Evolutionary conservation across 768 basidiomycete species (phyloP), one percentile per base, ranked within the genome.

Genomic region (Trametes cinnabarina): DNA sequence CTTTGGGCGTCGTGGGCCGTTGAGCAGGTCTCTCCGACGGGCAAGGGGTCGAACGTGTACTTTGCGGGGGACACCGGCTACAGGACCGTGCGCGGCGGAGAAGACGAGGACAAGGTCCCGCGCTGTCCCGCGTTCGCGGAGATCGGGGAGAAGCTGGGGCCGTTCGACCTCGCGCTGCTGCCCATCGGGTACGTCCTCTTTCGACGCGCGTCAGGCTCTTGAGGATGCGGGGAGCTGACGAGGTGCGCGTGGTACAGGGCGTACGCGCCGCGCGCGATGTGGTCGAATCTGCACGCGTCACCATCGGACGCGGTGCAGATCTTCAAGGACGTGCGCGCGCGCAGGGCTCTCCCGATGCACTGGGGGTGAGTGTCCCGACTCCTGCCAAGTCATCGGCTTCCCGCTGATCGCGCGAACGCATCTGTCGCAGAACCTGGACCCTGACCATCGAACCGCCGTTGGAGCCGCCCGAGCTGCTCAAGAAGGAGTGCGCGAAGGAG

Each of bases 1-100:
- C 77, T 89, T 9, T 90, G 88, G 88, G 77, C 82, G 0, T 79
- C 81, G 35, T 90, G 87, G 87, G 81, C 75, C 39, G 70, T 88
- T 20, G 79, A 84, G 63, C 76, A 82, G 64, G 79, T 44, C 20
- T 28, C 83, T 23, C 67, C 68, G 0, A 77, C 77, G 11, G 5
- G 50, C 10, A 12, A 46, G 51, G 17, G 32, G 23, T 77, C 77
- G 75, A 82, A 81, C 51, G 70, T 82, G 17, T 86, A 74, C 65
- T 90, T 90, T 67, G 86, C 75, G 6, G 89, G 89, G 12, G 88
- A 89, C 68, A 91, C 87, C 1, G 87, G 82, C 9, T 83, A 84
- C 66, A 72, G 81, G 22, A 62, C 77, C 0, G 82, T 84, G 15
- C 58, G 59, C 46, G 74, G 72, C 59, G 79, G 76, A 0, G 74